A percentile compares a stretch with the other conserved stretches of the same genome.
Conservation (phyloP, 1,284 basidiomycete species). For the Moniliophthora roreri region DNA sequence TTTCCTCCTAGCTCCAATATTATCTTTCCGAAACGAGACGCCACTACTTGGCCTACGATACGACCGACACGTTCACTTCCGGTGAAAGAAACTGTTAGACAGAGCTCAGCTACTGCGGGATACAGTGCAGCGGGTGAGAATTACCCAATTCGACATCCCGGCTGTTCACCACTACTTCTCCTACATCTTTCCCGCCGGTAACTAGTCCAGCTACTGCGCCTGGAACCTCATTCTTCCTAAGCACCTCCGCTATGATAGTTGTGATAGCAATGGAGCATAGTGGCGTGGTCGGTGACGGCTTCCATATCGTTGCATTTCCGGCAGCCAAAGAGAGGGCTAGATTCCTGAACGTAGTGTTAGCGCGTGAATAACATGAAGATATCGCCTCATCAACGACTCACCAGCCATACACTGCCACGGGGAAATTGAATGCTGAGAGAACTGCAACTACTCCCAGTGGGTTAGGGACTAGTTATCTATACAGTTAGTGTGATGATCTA, state of each 20-base stretch:
- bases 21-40: constrained; percentile 79
- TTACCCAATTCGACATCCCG: constrained; percentile 74
- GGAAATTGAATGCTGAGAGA: constrained; percentile 93
- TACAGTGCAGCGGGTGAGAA: constrained; percentile 8
- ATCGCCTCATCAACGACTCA: constrained; percentile 25
- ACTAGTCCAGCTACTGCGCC: constrained; percentile 84
- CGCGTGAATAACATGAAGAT: constrained; percentile 12
- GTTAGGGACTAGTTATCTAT: constrained; percentile 76
- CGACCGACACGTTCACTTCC: constrained; percentile 89
- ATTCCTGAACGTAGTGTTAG: constrained; percentile 72
- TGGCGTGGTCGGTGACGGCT: constrained; percentile 89
- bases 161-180: constrained; percentile 77
- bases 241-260: constrained; percentile 77
- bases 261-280: constrained; percentile 88
- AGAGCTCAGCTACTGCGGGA: constrained; percentile 8
- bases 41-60: constrained; percentile 80
- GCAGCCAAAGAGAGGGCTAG: constrained; percentile 86
- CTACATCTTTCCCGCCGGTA: constrained; percentile 81
- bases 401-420: constrained; percentile 90
- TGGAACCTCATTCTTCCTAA: constrained; percentile 81
- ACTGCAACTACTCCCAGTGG: constrained; percentile 93
- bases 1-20: constrained; percentile 95
- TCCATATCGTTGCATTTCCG: constrained; percentile 95
- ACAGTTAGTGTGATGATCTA: too few species aligned
- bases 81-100: constrained; percentile 79